Base-by-base conservation (phyloP, 352 stramenopile species). In the Pythium brachiatum region DNA sequence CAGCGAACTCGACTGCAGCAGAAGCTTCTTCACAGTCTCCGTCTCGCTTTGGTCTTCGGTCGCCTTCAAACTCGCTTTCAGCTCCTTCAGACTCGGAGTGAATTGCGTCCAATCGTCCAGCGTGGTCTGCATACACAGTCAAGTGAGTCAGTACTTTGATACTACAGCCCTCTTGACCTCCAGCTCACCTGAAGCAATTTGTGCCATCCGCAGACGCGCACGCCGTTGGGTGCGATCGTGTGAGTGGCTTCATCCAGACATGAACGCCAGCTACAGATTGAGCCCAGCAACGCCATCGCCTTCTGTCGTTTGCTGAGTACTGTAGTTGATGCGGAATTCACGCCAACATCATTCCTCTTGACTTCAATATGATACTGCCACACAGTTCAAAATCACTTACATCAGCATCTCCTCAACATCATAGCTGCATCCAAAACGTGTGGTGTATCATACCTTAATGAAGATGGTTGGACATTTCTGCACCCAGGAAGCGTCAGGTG, bases 211-310 rank as follows among this genome's bases (percentile, higher is more conserved):
- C 59, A 66, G 0, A 66, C 43, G 18, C 27, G 26, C 11, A 57
- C 16, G 7, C 51, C 59, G 21, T 11, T 53, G n/a, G 38, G 38
- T 13, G 51, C 38, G 16, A 38, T 46, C 15, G 44, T 32, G 16
- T 51, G 41, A 1, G 41, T 47, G 18, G 20, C 50, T 12, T 43
- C 32, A 25, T 66, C 59, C 25, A 66, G 27, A 32, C 59, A 66
- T 15, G 59, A 66, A 15, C 59, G 59, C 59, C 59, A 66, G 20
- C 34, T 57, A 12, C 59, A 66, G 21, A 60, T 31, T 13, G 59
- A 27, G 5, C 48, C 51, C 6, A 66, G 50, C 15, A 59, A 6
- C 18, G 25, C n/a, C 16, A 59, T 25, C 20, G 43, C 47, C 13
- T 53, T 50, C 15, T n/a, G 25, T 39, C 25, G 50, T 18, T 43